Conservation (phyloP, 1,284 basidiomycete species). For the Pascua sp. region DNA sequence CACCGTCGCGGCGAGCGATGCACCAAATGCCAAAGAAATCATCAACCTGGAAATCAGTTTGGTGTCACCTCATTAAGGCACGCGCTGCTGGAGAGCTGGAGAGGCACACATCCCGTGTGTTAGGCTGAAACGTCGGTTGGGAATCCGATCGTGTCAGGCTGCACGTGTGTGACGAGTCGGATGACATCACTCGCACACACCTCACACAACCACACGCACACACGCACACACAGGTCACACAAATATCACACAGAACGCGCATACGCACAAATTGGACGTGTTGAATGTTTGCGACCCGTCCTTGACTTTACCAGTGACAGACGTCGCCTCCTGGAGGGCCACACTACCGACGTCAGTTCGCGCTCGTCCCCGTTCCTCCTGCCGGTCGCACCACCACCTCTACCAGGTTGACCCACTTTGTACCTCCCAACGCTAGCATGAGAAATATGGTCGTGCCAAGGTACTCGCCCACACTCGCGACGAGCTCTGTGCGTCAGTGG, state of each 20-base stretch:
- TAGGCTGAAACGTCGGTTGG: too few species aligned
- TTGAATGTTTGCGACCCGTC: constrained; percentile 30
- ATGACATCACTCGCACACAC: too few species aligned
- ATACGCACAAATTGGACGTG: constrained; percentile 38
- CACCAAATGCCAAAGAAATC: constrained; percentile 53
- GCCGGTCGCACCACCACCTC: too few species aligned
- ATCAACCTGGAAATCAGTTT: constrained; percentile 38
- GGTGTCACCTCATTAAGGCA: constrained; percentile 22
- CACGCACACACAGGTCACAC: too few species aligned
- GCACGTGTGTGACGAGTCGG: too few species aligned
- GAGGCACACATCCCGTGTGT: too few species aligned
- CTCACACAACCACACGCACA: too few species aligned
- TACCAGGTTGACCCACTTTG: constrained; percentile 30
- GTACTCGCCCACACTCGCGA: constrained; percentile 53
- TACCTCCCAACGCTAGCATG: constrained; percentile 48
- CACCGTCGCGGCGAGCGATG: constrained; percentile 49
- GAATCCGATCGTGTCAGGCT: too few species aligned
- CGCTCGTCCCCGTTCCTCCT: too few species aligned
- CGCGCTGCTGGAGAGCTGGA: not conserved
- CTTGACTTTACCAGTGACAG: constrained; percentile 39
- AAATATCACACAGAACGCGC: not conserved
- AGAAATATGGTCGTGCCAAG: constrained; percentile 53
- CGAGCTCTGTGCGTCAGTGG: constrained; percentile 32
- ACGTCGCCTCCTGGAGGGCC: constrained; percentile 41
- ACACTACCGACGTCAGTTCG: constrained; percentile 29